Evolutionary conservation across 2,329 filamentous ascomycete genomes (phyloP), one percentile per base, ranked within the genome.

Genomic region (Cercospora zeae-maydis): DNA sequence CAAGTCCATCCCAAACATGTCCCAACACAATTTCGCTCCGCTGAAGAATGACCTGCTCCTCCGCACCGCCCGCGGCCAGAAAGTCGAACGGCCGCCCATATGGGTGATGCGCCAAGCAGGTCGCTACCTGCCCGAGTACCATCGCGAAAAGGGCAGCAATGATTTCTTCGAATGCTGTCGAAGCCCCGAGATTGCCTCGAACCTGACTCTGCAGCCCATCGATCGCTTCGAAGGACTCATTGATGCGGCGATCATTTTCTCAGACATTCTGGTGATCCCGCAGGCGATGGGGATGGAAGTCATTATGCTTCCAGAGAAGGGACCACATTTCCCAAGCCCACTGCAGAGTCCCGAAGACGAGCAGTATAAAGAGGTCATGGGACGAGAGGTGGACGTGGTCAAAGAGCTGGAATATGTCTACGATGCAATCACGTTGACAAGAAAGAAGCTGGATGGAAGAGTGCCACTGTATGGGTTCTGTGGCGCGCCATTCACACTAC

Each of bases 21-120:
- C 55, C 49, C 49, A 61, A 55, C 64, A 64, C 65, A 78, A 87
- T 72, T 97, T 97, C 72, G 86, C 88, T 72, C 91, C 92, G 62
- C 80, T 98, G 76, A 87, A 96, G 80, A 99, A 99, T 78, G 93
- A 99, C 75, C 82, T 98, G 71, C 83, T 99, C 74, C 82, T 99
- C 63, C 87, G 95, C 75, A 91, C 93, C 71, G 95, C 95, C 69
- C 86, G 90, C 84, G 95, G 93, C 76, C 85, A 97, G 79, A 88
- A 88, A 76, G 91, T 98, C 69, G 92, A 97, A 79, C 88, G 95
- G 68, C 90, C 95, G 65, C 95, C 95, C 62, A 91, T 96, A 82
- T 99, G 95, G 95, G 92, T 99, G 76, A 99, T 99, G 95, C 90
- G 95, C 79, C 95, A 99, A 87, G 95, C 95, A 74, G 95, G 95